Conservation (phyloP, 2,329 filamentous ascomycete species). For the Hortaea werneckii region DNA sequence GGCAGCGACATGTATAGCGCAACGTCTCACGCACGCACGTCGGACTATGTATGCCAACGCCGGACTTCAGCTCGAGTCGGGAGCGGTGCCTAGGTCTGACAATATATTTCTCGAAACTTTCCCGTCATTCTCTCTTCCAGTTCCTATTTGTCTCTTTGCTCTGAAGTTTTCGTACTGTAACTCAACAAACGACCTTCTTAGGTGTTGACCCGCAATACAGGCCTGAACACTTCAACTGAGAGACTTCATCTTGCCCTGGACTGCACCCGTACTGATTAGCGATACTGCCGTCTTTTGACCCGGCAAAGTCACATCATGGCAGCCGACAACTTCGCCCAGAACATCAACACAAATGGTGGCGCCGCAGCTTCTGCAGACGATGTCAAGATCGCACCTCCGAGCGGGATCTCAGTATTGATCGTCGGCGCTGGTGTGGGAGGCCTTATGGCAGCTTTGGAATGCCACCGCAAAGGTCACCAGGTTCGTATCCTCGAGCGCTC, state of each 20-base stretch:
- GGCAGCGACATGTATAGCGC: neutral
- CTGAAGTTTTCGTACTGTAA: no score
- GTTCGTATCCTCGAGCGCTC: conserved; percentile 13
- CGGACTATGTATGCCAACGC: neutral
- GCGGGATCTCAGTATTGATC: conserved; percentile 15
- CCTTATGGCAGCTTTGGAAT: conserved; percentile 15
- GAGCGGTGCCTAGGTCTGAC: neutral
- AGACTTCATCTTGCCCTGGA: no score
- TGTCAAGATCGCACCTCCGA: neutral
- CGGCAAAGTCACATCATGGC: neutral
- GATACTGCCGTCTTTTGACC: no score
- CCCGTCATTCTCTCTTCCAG: no score
- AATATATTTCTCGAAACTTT: no score
- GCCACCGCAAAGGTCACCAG: conserved; percentile 16
- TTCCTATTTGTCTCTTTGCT: no score
- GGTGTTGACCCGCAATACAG: no score
- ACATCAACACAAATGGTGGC: neutral
- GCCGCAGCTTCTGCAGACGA: neutral
- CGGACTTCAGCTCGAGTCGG: neutral
- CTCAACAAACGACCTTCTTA: no score
- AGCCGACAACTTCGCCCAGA: neutral
- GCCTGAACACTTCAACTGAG: no score
- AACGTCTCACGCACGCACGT: neutral
- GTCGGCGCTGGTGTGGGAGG: conserved; percentile 17
- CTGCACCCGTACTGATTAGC: no score